Base-by-base conservation (phyloP, 2,329 filamentous ascomycete genomes). In the Fusarium verticillioides region DNA sequence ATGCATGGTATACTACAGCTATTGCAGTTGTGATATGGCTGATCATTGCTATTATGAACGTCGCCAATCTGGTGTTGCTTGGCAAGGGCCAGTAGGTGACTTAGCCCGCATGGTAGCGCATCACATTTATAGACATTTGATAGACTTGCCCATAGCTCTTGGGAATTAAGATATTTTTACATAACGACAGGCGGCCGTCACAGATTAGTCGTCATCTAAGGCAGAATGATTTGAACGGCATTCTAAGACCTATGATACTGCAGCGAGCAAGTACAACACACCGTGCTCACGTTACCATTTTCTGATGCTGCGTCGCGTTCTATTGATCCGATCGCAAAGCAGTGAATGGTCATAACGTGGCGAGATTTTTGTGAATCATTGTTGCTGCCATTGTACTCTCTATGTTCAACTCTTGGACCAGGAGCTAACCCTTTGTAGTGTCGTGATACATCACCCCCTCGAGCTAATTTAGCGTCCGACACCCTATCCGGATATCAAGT, bases 21-120 rank as follows among this genome's bases (percentile, higher is more conserved):
- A 70, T 94, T 6, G 83, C 84, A 0, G 81, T 89, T 0, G 16
- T 90, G 3, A 88, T 96, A 52, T 96, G 94, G 94, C 67, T 91
- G 3, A 81, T 95, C 34, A 94, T 96, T 78, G 88, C 91, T 1
- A 83, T 93, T 12, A 93, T 96, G 92, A 95, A 96, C 79, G 85
- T 94, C n/a, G 92, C 93, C 1, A 88, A 94, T 69, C 79, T 95
- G 73, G 93, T 94, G 4, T 23, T 67, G 9, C 43, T 67, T 12
- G 64, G 64, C 4, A 52, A 60, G 26, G 50, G 50, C 9, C 34
- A 54, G 32, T 54, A 54, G 8, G 7, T 1, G 21, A 0, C 5
- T 12, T 4, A 18, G 7, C 1, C 4, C 13, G 5, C 5, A 18
- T n/a, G 9, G 11, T 23, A 50, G n/a, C 1, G 0, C 30, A 50